A percentile compares a stretch with the other conserved stretches of the same genome.
Evolutionary conservation across 1,284 basidiomycete genomes (phyloP).

Genomic region (Sanghuangporus sanghuang): DNA sequence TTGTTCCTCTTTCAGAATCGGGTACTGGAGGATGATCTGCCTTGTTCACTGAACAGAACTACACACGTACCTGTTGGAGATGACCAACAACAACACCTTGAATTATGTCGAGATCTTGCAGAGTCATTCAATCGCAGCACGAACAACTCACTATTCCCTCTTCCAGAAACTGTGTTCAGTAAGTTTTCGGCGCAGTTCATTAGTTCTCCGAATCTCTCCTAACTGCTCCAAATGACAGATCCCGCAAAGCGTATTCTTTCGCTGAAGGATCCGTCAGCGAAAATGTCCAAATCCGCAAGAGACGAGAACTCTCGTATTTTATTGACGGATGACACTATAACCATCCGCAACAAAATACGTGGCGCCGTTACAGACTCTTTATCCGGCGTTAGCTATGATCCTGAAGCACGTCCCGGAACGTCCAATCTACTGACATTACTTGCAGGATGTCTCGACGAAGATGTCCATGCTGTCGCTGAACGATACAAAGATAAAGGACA

Average conservation of each 20-base stretch:
- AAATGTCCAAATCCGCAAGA: constrained; percentile 95
- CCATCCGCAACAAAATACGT: constrained; percentile 71
- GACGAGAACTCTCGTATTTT: constrained; percentile 80
- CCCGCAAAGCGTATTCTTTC: constrained; percentile 76
- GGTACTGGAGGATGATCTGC: not conserved
- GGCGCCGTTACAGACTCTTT: constrained; percentile 84
- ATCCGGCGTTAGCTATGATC: constrained; percentile 72
- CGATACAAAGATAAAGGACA: constrained; percentile 57
- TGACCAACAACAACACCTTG: constrained; percentile 92
- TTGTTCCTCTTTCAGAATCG: not conserved
- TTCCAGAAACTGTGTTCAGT: constrained; percentile 78
- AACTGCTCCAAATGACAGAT: constrained; percentile 40
- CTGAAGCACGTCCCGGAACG: constrained; percentile 70
- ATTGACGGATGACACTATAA: constrained; percentile 67
- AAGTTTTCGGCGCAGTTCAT: constrained; percentile 26
- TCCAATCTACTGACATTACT: constrained; percentile 82
- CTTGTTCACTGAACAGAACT: constrained; percentile 42
- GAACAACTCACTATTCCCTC: constrained; percentile 53
- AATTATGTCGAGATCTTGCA: constrained; percentile 81
- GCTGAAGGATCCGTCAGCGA: constrained; percentile 78
- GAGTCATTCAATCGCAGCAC: constrained; percentile 77
- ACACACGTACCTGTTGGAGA: constrained; percentile 95
- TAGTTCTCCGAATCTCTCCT: not conserved
- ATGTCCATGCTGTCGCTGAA: constrained; percentile 42
- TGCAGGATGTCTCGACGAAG: constrained; percentile 55